Conservation (phyloP, 352 stramenopile genomes). For the Globisporangium carolinianum region DNA sequence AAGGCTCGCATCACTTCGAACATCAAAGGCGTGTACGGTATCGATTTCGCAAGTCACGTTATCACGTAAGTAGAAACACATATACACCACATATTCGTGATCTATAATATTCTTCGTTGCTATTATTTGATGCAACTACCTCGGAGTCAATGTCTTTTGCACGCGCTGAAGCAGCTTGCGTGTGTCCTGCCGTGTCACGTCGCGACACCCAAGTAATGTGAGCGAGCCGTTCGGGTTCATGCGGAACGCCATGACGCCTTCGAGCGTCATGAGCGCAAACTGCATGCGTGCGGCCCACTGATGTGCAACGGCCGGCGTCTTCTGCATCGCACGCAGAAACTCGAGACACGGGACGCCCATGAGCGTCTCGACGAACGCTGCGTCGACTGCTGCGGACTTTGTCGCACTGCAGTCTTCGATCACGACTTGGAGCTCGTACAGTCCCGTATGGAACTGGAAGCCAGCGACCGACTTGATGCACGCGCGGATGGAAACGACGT, state of each 20-base stretch:
- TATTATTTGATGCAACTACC: no score
- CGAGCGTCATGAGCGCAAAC: constrained; percentile 71
- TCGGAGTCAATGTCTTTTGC: constrained; percentile 2
- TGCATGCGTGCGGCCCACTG: constrained; percentile 71
- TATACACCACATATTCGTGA: no score
- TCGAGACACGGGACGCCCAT: constrained; percentile 70
- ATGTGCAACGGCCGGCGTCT: constrained; percentile 43
- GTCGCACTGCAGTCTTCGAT: constrained; percentile 73
- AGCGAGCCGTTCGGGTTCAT: constrained; percentile 21
- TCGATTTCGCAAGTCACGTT: no score
- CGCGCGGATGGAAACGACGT: constrained; percentile 46
- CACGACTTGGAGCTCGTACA: constrained; percentile 62
- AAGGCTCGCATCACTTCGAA: no score
- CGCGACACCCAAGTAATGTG: constrained; percentile 43
- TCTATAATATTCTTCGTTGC: no score
- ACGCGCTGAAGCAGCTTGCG: constrained; percentile 41
- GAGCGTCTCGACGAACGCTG: constrained; percentile 51
- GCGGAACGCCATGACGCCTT: constrained; percentile 67
- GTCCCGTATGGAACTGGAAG: constrained; percentile 71
- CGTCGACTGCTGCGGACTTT: constrained; percentile 39
- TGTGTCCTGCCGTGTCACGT: constrained; percentile 33
- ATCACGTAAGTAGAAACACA: no score
- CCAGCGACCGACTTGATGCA: constrained; percentile 81
- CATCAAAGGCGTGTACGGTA: no score
- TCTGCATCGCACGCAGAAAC: constrained; percentile 68